Evolutionary conservation across 2,329 filamentous ascomycete genomes (phyloP), one percentile per base, ranked within the genome.

Genomic region (Diaporthe sp.): DNA sequence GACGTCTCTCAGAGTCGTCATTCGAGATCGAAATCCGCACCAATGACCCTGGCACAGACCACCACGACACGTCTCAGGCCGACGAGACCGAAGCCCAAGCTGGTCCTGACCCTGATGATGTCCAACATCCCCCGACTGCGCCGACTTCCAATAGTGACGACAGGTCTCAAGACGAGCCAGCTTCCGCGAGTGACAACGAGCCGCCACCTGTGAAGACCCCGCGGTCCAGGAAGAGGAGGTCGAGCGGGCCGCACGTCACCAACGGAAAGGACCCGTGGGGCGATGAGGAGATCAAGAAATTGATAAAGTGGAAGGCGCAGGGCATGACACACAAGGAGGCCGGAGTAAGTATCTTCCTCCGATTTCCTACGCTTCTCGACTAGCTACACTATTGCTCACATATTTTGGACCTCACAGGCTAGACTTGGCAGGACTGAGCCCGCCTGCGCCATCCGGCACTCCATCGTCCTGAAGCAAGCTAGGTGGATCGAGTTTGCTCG

Each of bases 201-300:
- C 1, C 45, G 4, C 0, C 33, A 3, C 17, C 28, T 4, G 28
- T 9, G 25, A 25, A 25, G 22, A 30, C 25, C 0, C 35, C 35
- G 1, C n/a, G 47, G 3, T 1, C 28, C 19, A 70, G 28, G 33
- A 70, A 58, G 50, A 58, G 45, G 38, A 45, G 38, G 28, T 58
- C 50, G 12, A 35, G 19, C 54, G 52, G 52, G 8, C 25, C 52
- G 54, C 17, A 1, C 9, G 54, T 22, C 25, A 40, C 45, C 2
- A 68, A 61, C 1, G 40, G 12, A 19, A 74, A 58, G n/a, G 47
- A 35, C 25, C 17, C 73, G 42, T 75, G 73, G 73, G 42, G 8
- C 2, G 73, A 75, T 15, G 70, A 68, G 19, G 73, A 72, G n/a
- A 64, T 75, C 35, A 22, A 33, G 33, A 28, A 15, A 33, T 22